Evolutionary conservation across 2,329 filamentous ascomycete species (phyloP).

Genomic region (Arthrinium phaeospermum): DNA sequence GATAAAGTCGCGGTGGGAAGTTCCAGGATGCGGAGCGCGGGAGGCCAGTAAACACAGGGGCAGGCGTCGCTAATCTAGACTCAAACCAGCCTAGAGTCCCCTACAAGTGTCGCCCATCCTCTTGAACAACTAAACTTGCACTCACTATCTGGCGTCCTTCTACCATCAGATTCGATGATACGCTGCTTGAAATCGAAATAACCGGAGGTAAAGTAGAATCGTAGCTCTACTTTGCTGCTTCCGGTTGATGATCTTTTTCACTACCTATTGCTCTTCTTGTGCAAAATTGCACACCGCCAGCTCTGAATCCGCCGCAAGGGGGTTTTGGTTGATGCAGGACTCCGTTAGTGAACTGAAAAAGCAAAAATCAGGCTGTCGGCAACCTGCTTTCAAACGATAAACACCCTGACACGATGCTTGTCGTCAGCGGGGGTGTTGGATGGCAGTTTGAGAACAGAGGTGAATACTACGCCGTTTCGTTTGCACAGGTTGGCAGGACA

Average conservation of each 20-base stretch:
- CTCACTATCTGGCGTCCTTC: neutral
- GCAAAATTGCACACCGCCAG: neutral
- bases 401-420: neutral
- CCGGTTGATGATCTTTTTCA: neutral
- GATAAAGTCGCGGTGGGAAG: neutral
- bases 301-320: neutral
- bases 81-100: neutral
- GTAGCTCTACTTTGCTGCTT: neutral
- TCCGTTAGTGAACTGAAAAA: neutral
- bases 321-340: neutral
- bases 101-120: neutral
- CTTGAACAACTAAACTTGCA: neutral
- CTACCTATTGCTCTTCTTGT: neutral
- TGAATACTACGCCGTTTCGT: neutral
- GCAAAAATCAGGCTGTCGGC: neutral
- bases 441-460: neutral
- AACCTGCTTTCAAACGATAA: neutral
- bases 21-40: conserved; percentile 1
- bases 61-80: neutral
- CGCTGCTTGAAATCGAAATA: neutral
- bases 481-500: neutral
- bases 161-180: neutral
- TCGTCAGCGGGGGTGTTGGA: neutral
- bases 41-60: neutral
- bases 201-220: neutral